phyloP scores from a whole-genome alignment of 768 basidiomycete genomes.

The Leucocoprinus birnbaumii region DNA sequence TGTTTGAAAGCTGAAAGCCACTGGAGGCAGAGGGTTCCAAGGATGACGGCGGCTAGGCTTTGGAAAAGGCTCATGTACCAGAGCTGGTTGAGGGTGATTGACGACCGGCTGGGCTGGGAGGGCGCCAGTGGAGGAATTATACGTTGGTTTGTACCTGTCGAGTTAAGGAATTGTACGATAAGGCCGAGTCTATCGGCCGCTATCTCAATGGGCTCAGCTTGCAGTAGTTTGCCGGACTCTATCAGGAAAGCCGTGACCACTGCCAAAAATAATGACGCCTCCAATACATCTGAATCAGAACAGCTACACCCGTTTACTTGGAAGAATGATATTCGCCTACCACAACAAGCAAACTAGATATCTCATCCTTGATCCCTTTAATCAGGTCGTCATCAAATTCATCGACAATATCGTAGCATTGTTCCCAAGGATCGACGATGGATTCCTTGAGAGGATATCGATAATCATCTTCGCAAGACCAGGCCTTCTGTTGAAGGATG shows the following conservation, averaged over 20 bases:
- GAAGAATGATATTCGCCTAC: too few species aligned
- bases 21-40: constrained; percentile 20
- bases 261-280: constrained; percentile 10
- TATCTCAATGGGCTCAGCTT: neutral
- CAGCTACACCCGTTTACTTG: too few species aligned
- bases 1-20: constrained; percentile 21
- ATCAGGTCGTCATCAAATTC: constrained; percentile 8
- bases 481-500: neutral
- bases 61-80: constrained; percentile 19
- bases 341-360: constrained; percentile 8
- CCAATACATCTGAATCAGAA: neutral
- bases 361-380: constrained; percentile 7
- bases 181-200: neutral
- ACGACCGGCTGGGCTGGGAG: neutral
- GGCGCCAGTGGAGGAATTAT: neutral
- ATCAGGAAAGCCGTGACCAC: constrained; percentile 9
- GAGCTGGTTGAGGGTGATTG: constrained; percentile 16
- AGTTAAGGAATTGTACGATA: neutral
- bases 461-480: constrained; percentile 6
- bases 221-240: constrained; percentile 5
- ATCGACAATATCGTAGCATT: constrained; percentile 2
- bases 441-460: constrained; percentile 6
- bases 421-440: constrained; percentile 7
- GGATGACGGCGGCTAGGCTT: constrained; percentile 16
- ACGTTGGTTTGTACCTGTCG: neutral